These are phyloP conservation scores for Aureobasidium pullulans DNA, from an alignment of 2,329 filamentous ascomycete genomes.

Conservation along the genomic window DNA sequence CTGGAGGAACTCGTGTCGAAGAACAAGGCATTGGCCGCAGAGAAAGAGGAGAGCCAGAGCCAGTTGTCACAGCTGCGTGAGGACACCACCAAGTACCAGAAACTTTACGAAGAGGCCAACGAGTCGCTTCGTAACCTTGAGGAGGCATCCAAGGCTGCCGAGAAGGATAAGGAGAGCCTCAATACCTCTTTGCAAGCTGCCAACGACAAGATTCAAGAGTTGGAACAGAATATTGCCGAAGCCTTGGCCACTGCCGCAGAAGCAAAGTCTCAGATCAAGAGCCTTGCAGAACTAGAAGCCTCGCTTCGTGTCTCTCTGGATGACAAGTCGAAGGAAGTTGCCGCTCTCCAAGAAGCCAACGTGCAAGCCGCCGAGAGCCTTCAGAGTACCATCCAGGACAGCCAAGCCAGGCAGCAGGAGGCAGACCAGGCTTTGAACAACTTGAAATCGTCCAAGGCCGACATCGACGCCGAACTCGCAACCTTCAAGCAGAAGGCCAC, in stretches of 20 bases:
- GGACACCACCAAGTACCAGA: background rate
- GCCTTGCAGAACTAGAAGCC: background rate
- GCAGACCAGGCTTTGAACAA: slow-evolving; percentile 5
- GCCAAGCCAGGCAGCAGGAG: slow-evolving; percentile 1
- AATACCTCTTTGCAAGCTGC: background rate
- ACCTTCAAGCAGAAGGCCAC: slow-evolving; percentile 10
- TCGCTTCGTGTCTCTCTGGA: background rate
- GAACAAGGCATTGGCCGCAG: background rate
- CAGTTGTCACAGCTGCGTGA: background rate
- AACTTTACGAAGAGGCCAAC: slow-evolving; percentile 5
- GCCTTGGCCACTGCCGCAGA: background rate
- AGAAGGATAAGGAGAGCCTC: slow-evolving; percentile 1
- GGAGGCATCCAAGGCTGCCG: background rate
- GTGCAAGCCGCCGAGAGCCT: background rate
- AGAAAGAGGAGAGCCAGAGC: slow-evolving; percentile 2
- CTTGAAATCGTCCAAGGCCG: slow-evolving; percentile 1
- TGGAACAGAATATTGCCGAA: slow-evolving; percentile 5
- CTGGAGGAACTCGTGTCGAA: slow-evolving; percentile 3
- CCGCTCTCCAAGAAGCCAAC: slow-evolving; percentile 6
- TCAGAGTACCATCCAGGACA: slow-evolving; percentile 1
- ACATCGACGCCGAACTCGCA: slow-evolving; percentile 1
- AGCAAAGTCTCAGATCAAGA: slow-evolving; percentile 8
- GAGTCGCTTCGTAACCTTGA: slow-evolving; percentile 1
- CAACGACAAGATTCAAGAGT: slow-evolving; percentile 1
- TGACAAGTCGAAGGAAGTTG: background rate